Base-by-base conservation (phyloP, 352 stramenopile species). In the Nannochloropsis limnetica region DNA sequence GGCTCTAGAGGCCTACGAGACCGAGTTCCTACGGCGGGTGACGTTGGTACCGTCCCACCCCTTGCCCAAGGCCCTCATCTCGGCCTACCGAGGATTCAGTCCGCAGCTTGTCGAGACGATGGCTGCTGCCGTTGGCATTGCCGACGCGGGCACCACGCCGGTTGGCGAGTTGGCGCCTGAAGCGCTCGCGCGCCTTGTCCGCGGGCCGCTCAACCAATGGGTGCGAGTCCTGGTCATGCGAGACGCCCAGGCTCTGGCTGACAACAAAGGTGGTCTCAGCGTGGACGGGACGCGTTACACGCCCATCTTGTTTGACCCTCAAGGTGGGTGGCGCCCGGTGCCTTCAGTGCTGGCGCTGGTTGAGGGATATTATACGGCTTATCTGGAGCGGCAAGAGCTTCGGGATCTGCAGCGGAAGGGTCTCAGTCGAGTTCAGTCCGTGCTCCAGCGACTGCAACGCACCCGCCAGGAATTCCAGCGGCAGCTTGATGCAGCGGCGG, bases 1-100 rank as follows among this genome's bases (percentile, higher is more conserved):
- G 25, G 61, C n/a, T 29, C n/a, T 74, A 15, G 11, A 28, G 61
- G 61, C 61, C 15, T 74, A 74, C 61, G 61, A 74, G 22, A 74
- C n/a, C 15, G 61, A 74, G 25, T 74, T 74, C 11, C n/a, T 74
- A 11, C 61, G 61, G 61, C 61, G 61, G 61, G 22, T 74, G 22
- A 74, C 61, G 0, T 20, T 74, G 3, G 61, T 74, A 8, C 61
- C 61, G 22, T 74, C 61, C 6, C 20, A 74, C 25, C 25, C 61
- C 4, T 74, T 74, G 61, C 61, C 61, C 61, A 74, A 74, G 61
- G 61, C 61, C 61, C 61, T 74, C 25, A 74, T 74, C 22, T 74
- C 61, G 15, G 61, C 61, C 25, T 74, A 74, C 25, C 61, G 61
- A 25, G 61, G 61, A 74, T 74, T 74, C 61, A 74, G 61, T 29